These are phyloP conservation scores for Lanmaoa pseudosensibilis DNA, from an alignment of 768 basidiomycete genomes.

Conservation along the genomic window DNA sequence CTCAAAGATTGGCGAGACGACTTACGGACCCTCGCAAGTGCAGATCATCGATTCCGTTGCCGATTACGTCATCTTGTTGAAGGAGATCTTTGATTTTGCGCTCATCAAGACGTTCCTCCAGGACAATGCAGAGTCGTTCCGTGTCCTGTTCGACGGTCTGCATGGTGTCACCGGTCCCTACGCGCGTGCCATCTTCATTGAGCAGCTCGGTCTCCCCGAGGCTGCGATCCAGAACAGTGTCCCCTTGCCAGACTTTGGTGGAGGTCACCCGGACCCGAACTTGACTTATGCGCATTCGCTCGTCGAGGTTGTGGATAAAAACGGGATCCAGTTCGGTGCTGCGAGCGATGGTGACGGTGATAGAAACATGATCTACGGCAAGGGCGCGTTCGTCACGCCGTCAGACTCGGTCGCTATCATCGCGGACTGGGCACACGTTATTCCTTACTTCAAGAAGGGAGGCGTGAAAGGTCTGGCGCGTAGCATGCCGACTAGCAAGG, in stretches of 20 bases:
- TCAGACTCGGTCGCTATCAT: slow-evolving; percentile 98
- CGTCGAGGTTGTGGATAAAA: slow-evolving; percentile 87
- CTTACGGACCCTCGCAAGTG: slow-evolving; percentile 81
- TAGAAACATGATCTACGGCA: slow-evolving; percentile 99
- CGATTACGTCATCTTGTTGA: slow-evolving; percentile 82
- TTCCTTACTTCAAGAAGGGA: slow-evolving; percentile 85
- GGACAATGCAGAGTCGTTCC: slow-evolving; percentile 65
- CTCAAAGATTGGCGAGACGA: slow-evolving; percentile 73
- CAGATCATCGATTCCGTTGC: slow-evolving; percentile 92
- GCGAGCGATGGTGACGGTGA: slow-evolving; percentile 98
- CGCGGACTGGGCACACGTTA: slow-evolving; percentile 91
- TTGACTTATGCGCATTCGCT: slow-evolving; percentile 94
- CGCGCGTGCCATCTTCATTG: slow-evolving; percentile 82
- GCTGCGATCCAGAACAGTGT: slow-evolving; percentile 86
- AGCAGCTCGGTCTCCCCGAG: slow-evolving; percentile 76
- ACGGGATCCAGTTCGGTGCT: slow-evolving; percentile 88
- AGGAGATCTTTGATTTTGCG: slow-evolving; percentile 91
- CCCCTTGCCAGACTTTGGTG: slow-evolving; percentile 94
- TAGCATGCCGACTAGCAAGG: slow-evolving; percentile 96
- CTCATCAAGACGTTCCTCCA: slow-evolving; percentile 88
- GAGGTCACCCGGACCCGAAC: slow-evolving; percentile 98
- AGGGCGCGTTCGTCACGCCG: slow-evolving; percentile 96
- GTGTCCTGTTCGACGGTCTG: slow-evolving; percentile 92
- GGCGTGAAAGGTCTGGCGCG: slow-evolving; percentile 96
- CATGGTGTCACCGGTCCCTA: slow-evolving; percentile 98